Evolutionary conservation across 768 basidiomycete genomes (phyloP).

Genomic region (Leccinum barrowsii): DNA sequence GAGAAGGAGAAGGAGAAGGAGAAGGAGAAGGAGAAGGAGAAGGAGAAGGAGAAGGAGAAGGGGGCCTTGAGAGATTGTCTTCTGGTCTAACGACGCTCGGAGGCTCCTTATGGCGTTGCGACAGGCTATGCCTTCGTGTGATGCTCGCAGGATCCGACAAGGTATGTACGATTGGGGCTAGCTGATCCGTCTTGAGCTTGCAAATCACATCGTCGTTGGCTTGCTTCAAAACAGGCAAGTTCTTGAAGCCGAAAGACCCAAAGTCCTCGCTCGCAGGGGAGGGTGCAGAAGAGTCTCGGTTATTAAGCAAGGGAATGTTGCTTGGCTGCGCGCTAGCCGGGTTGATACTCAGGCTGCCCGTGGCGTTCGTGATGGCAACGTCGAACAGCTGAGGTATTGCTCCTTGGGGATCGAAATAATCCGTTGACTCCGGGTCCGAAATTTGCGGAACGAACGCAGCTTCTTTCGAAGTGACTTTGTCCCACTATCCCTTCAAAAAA

Average conservation of each 20-base stretch:
- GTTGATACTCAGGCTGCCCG: conserved; percentile 42
- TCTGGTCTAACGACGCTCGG: conserved; percentile 73
- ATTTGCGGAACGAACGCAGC: conserved; percentile 95
- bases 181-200: conserved; percentile 89
- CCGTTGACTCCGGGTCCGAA: conserved; percentile 96
- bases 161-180: conserved; percentile 67
- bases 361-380: conserved; percentile 44
- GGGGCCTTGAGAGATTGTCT: conserved; percentile 62
- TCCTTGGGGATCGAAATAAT: conserved; percentile 97
- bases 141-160: conserved; percentile 58
- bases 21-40: conserved; percentile 34
- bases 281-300: conserved; percentile 35
- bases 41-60: too few relatives aligned
- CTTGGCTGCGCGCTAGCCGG: conserved; percentile 15
- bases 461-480: conserved; percentile 80
- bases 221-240: conserved; percentile 91
- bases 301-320: conserved; percentile 32
- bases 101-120: conserved; percentile 75
- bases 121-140: conserved; percentile 72
- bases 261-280: conserved; percentile 84
- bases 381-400: conserved; percentile 90
- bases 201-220: conserved; percentile 98
- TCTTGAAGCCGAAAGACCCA: conserved; percentile 98
- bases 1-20: conserved; percentile 34
- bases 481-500: conserved; percentile 91